Conservation (phyloP, 1,139 yeast species). For the Blastobotrys ciferrii region DNA sequence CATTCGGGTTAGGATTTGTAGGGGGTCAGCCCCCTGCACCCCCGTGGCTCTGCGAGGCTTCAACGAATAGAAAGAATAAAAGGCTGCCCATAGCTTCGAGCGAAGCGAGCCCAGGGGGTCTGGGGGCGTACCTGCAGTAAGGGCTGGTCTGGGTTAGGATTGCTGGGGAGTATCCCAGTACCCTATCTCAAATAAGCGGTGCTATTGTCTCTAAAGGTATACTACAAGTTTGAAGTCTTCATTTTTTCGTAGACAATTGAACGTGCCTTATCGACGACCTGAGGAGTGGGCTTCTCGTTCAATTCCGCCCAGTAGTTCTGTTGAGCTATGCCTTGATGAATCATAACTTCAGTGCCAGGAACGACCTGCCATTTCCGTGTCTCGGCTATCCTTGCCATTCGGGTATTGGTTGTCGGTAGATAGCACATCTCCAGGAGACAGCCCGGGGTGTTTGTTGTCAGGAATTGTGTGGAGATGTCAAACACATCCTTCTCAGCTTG, state of each 20-base stretch:
- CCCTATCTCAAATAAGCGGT: too few relatives aligned
- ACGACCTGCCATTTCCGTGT: neutral
- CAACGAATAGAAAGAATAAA: too few relatives aligned
- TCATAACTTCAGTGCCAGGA: conserved; percentile 5
- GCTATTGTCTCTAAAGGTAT: neutral
- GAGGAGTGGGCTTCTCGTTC: neutral
- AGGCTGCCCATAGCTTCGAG: too few relatives aligned
- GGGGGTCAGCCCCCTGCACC: too few relatives aligned
- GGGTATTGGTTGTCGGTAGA: neutral
- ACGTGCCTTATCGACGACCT: neutral
- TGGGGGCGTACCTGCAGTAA: too few relatives aligned
- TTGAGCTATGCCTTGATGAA: conserved; percentile 4
- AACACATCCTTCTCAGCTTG: conserved; percentile 1
- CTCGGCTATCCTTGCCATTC: conserved; percentile 1
- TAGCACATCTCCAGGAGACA: conserved; percentile 5
- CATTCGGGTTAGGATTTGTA: too few relatives aligned
- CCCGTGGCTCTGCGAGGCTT: too few relatives aligned
- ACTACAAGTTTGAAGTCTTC: neutral
- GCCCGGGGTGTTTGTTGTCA: neutral
- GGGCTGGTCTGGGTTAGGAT: too few relatives aligned
- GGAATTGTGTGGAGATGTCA: neutral
- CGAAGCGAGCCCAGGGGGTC: too few relatives aligned
- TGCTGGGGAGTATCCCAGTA: too few relatives aligned
- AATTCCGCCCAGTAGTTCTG: conserved; percentile 5
- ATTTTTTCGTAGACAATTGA: neutral